Conservation (phyloP, 2,329 filamentous ascomycete species). For the Fusarium brevicatenulatum region DNA sequence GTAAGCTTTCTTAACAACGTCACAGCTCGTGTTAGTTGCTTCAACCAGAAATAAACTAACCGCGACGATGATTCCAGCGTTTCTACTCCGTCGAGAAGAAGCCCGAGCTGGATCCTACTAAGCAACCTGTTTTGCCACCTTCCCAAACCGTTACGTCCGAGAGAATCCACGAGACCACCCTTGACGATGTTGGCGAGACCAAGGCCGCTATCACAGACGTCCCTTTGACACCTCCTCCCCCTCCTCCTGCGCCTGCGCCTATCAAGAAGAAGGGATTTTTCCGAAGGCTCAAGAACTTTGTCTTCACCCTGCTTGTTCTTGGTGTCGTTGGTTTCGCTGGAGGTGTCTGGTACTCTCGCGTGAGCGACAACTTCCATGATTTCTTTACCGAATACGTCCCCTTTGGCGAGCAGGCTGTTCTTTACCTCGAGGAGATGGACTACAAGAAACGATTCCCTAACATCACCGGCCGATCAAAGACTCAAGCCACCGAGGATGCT, state of each 20-base stretch:
- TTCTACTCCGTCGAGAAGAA: conserved; percentile 66
- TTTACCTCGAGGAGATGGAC: conserved; percentile 95
- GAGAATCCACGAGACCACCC: conserved; percentile 53
- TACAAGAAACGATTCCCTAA: conserved; percentile 85
- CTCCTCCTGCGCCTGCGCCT: conserved; percentile 48
- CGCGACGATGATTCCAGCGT: conserved; percentile 56
- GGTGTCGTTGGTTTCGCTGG: conserved; percentile 83
- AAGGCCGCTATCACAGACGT: conserved; percentile 52
- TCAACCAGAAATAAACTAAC: conserved; percentile 46
- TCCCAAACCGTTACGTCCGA: conserved; percentile 63
- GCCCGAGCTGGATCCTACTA: conserved; percentile 58
- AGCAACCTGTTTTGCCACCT: conserved; percentile 63
- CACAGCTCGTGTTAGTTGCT: conserved; percentile 41
- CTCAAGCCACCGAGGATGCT: conserved; percentile 70
- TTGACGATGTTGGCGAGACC: conserved; percentile 51
- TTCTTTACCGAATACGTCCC: conserved; percentile 98
- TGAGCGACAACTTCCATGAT: conserved; percentile 98
- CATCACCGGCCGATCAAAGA: conserved; percentile 58
- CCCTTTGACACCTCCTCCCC: conserved; percentile 47
- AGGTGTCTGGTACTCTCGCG: conserved; percentile 90
- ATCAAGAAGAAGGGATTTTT: conserved; percentile 71
- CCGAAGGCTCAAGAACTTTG: conserved; percentile 79
- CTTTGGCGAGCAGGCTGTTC: conserved; percentile 91
- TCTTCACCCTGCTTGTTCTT: conserved; percentile 81
- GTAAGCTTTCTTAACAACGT: conserved; percentile 52